Evolutionary conservation across 2,329 filamentous ascomycete genomes (phyloP), one percentile per base, ranked within the genome.

Genomic region (Pseudogymnoascus sp.): DNA sequence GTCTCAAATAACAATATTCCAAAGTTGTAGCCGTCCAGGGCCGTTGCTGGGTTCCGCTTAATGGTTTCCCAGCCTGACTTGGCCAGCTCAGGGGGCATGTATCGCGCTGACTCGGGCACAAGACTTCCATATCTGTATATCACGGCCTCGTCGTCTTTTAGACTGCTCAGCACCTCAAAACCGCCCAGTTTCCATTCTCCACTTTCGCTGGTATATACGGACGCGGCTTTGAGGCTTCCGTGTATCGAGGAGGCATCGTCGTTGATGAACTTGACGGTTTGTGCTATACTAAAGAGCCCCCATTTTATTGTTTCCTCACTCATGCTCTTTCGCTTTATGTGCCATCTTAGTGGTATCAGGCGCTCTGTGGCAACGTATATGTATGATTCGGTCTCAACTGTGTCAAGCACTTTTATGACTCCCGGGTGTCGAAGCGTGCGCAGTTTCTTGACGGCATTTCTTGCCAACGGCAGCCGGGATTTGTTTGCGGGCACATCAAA

Each of bases 121-220:
- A 96, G 78, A 70, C 90, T 92, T 65, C 93, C 93, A 72, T 93
- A 96, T 61, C 85, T 95, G 73, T 96, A 97, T 72, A 99, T 93
- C 59, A 96, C 81, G 8, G 93, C 91, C 70, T 97, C 91, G 66
- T 97, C 93, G 64, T 97, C 95, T 71, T 97, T 97, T 77, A 97
- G 87, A 38, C 89, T 97, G 76, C 93, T 97, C 64, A 97, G 76
- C 4, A 96, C 84, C 68, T 99, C 95, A 69, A 99, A 96, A 0
- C 95, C 95, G 19, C 89, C 93, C 1, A 99, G 79, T 72, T 96
- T 97, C 95, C 95, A 99, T 77, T 99, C 95, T 64, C 95, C 95
- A 72, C 95, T 97, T 73, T 97, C 93, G 65, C 91, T 92, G 3
- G 91, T 95, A 75, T 93, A 99, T 67, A 99, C 82, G 0, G 93